A percentile compares a stretch with the other conserved stretches of the same genome.
phyloP scores from a whole-genome alignment of 805 yeast genomes.

The Henningerozyma blattae region DNA sequence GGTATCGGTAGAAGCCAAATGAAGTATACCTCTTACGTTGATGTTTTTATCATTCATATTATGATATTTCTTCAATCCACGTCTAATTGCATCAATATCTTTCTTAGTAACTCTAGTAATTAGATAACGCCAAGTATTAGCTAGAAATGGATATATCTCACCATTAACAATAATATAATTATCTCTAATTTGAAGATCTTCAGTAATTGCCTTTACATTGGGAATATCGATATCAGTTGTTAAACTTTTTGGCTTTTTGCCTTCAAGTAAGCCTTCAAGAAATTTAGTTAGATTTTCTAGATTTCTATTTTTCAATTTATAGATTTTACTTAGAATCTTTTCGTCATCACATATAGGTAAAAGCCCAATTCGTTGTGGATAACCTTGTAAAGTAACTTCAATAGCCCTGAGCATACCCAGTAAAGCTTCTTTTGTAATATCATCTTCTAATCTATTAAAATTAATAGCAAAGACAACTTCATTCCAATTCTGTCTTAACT shows the following conservation, averaged over 20 bases:
- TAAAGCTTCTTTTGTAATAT: constrained; percentile 30
- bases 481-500: constrained; percentile 60
- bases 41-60: constrained; percentile 1
- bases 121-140: constrained; percentile 40
- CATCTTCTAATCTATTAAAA: constrained; percentile 31
- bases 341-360: constrained; percentile 41
- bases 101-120: constrained; percentile 39
- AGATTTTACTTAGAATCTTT: constrained; percentile 13
- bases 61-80: constrained; percentile 8
- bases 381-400: constrained; percentile 36
- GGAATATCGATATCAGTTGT: constrained; percentile 8
- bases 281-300: constrained; percentile 8
- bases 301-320: constrained; percentile 12
- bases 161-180: constrained; percentile 67
- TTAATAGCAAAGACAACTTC: constrained; percentile 60
- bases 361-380: constrained; percentile 75
- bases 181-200: constrained; percentile 29
- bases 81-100: constrained; percentile 33
- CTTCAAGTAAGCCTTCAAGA: constrained; percentile 8
- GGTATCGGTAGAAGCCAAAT: constrained; percentile 17
- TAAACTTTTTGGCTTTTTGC: constrained; percentile 4
- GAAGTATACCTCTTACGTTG: constrained; percentile 22
- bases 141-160: constrained; percentile 39
- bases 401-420: constrained; percentile 38
- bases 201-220: constrained; percentile 16